Percentiles rank a stretch among this genome's conserved stretches.
Conservation (phyloP, 2,329 filamentous ascomycete species). For the Aspergillus tanneri region DNA sequence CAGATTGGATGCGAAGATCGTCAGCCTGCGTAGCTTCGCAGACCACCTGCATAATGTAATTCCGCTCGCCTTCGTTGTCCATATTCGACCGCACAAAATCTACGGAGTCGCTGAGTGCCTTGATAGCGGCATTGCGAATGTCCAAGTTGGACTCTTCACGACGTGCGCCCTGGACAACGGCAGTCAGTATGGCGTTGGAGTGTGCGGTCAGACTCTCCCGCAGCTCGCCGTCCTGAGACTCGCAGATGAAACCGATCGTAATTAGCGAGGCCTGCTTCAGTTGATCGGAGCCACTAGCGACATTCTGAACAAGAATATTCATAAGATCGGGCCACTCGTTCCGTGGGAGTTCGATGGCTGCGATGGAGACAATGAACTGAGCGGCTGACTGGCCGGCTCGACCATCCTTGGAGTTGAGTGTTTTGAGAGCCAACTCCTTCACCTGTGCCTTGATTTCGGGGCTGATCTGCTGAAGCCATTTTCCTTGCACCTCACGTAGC, state of each 20-base stretch:
- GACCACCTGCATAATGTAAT: slow-evolving; percentile 99
- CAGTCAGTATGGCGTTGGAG: slow-evolving; percentile 96
- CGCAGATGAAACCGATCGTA: slow-evolving; percentile 98
- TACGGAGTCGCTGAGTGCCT: slow-evolving; percentile 89
- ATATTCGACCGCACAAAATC: slow-evolving; percentile 99
- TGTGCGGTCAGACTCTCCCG: slow-evolving; percentile 76
- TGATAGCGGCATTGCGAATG: slow-evolving; percentile 88
- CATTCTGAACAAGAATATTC: slow-evolving; percentile 83
- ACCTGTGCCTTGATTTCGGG: slow-evolving; percentile 79
- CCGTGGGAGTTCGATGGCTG: slow-evolving; percentile 88
- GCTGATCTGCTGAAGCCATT: slow-evolving; percentile 86
- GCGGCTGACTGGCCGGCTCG: slow-evolving; percentile 87
- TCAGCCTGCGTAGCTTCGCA: slow-evolving; percentile 96
- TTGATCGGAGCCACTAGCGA: slow-evolving; percentile 79
- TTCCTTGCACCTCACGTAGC: slow-evolving; percentile 84
- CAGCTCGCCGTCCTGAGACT: slow-evolving; percentile 86
- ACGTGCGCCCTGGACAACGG: slow-evolving; percentile 93
- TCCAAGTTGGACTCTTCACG: slow-evolving; percentile 93
- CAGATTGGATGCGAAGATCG: slow-evolving; percentile 88
- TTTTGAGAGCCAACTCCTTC: slow-evolving; percentile 87
- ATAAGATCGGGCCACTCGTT: slow-evolving; percentile 94
- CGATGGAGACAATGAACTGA: slow-evolving; percentile 93
- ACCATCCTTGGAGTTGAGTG: slow-evolving; percentile 73
- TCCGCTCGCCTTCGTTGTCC: slow-evolving; percentile 97
- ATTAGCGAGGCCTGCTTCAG: slow-evolving; percentile 93